Evolutionary conservation across 495 filamentous ascomycete genomes (phyloP).

Genomic region (Articulospora tetracladia): DNA sequence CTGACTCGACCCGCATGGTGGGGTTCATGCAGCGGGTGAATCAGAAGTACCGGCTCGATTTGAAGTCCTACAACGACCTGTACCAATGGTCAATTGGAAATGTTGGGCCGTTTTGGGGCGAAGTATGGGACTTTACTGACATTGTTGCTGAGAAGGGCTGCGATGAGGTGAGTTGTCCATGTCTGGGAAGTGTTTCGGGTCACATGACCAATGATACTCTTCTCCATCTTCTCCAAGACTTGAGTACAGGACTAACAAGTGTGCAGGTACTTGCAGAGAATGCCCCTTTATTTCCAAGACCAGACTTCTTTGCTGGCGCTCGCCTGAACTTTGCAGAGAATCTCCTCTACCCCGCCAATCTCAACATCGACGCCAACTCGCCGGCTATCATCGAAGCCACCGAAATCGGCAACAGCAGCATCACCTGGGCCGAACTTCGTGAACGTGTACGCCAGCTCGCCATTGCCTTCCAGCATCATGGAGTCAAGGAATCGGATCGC

Average conservation of each 20-base stretch:
- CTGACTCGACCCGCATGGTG: slow-evolving; percentile 63
- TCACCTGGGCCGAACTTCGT: slow-evolving; percentile 63
- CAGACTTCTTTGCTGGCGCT: slow-evolving; percentile 71
- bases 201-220: slow-evolving; percentile 3
- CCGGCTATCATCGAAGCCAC: slow-evolving; percentile 60
- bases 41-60: slow-evolving; percentile 56
- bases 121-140: slow-evolving; percentile 78
- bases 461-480: slow-evolving; percentile 54
- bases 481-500: slow-evolving; percentile 63
- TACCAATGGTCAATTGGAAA: slow-evolving; percentile 83
- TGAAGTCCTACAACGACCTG: slow-evolving; percentile 64
- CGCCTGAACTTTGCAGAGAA: slow-evolving; percentile 63
- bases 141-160: slow-evolving; percentile 65
- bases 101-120: slow-evolving; percentile 74
- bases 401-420: slow-evolving; percentile 48
- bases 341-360: slow-evolving; percentile 46
- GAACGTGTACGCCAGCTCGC: slow-evolving; percentile 46
- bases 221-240: background rate
- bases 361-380: slow-evolving; percentile 50
- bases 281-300: slow-evolving; percentile 76
- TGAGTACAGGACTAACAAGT: background rate
- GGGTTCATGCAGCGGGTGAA: slow-evolving; percentile 67
- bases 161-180: slow-evolving; percentile 54
- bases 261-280: slow-evolving; percentile 63
- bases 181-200: too few species aligned